phyloP scores from a whole-genome alignment of 768 basidiomycete genomes.

The Macrolepiota fuliginosa region DNA sequence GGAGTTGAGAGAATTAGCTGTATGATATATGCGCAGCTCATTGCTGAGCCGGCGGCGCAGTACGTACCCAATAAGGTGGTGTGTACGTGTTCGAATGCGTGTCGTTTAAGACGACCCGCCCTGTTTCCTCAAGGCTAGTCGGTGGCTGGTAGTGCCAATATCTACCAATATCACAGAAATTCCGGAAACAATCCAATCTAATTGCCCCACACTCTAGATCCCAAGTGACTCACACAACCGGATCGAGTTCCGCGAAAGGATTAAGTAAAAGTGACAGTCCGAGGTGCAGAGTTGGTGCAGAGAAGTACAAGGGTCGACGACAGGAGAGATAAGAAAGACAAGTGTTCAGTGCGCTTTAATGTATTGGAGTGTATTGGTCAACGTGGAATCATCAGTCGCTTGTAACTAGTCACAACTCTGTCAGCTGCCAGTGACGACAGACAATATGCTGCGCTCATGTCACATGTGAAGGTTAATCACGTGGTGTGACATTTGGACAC shows the following conservation, averaged over 20 bases:
- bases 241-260: neutral
- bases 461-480: neutral
- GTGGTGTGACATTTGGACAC: neutral
- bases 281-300: neutral
- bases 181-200: neutral
- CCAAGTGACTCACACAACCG: neutral
- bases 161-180: neutral
- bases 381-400: constrained; percentile 11
- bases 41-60: neutral
- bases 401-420: constrained; percentile 4
- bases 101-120: neutral
- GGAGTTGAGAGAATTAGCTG: neutral
- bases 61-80: neutral
- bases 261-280: neutral
- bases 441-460: neutral
- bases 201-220: neutral
- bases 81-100: neutral
- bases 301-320: neutral
- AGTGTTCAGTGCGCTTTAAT: neutral
- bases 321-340: neutral
- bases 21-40: neutral
- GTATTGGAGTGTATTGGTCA: neutral
- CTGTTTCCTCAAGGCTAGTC: neutral
- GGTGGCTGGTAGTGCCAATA: neutral
- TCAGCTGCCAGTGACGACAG: neutral